phyloP scores from a whole-genome alignment of 768 basidiomycete species.

The Auricularia sp. region DNA sequence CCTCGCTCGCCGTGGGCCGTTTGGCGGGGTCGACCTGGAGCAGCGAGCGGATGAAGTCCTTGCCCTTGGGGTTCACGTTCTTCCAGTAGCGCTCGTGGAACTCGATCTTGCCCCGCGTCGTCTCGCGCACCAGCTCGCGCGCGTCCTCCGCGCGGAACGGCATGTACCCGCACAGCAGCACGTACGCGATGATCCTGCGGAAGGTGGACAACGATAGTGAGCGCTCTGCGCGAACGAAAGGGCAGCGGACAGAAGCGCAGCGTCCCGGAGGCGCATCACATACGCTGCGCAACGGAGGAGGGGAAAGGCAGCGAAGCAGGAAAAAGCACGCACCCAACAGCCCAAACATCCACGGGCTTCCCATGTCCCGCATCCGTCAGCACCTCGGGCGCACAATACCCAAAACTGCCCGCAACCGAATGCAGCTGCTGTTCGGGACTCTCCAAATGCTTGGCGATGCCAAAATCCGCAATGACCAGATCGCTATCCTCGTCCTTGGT shows the following conservation, averaged over 20 bases:
- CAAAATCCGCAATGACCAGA: slow-evolving; percentile 94
- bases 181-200: slow-evolving; percentile 82
- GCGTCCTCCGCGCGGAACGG: slow-evolving; percentile 84
- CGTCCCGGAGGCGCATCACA: too few species aligned
- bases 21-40: slow-evolving; percentile 59
- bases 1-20: slow-evolving; percentile 66
- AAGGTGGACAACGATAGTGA: not conserved
- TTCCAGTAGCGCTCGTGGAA: slow-evolving; percentile 95
- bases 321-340: slow-evolving; percentile 53
- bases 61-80: slow-evolving; percentile 63
- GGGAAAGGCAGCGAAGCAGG: not conserved
- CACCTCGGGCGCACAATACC: slow-evolving; percentile 89
- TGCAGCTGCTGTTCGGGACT: slow-evolving; percentile 59
- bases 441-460: slow-evolving; percentile 87
- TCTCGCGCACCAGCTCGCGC: slow-evolving; percentile 68
- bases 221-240: too few species aligned
- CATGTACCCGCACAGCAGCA: slow-evolving; percentile 88
- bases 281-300: not conserved
- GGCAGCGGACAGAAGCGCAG: too few species aligned
- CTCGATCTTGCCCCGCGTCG: slow-evolving; percentile 71
- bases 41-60: slow-evolving; percentile 66
- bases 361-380: slow-evolving; percentile 75
- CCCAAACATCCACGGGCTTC: slow-evolving; percentile 91
- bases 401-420: slow-evolving; percentile 70
- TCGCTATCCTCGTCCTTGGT: slow-evolving; percentile 67